These are phyloP conservation scores for Camillea tinctor DNA, from an alignment of 2,329 filamentous ascomycete genomes.

Conservation along the genomic window DNA sequence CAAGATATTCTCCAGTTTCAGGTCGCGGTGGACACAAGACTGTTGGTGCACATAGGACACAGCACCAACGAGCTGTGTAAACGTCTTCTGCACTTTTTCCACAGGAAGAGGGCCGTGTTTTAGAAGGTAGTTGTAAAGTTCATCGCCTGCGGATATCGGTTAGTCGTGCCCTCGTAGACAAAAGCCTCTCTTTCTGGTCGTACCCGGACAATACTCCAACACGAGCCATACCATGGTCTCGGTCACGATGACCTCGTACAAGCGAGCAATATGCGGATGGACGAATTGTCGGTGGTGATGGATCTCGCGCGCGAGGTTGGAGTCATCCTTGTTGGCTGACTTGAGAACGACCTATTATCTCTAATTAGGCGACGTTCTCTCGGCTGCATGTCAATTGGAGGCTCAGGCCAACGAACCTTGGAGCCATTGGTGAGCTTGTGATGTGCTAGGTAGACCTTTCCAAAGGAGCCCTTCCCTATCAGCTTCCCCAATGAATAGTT, in stretches of 20 bases:
- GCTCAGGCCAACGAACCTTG: conserved; percentile 63
- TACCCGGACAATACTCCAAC: conserved; percentile 92
- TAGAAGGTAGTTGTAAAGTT: conserved; percentile 94
- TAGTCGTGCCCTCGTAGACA: conserved; percentile 18
- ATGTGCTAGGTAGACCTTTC: conserved; percentile 92
- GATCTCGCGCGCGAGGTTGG: conserved; percentile 94
- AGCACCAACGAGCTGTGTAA: conserved; percentile 91
- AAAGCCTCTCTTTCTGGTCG: conserved; percentile 12
- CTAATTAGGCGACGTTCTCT: conserved; percentile 12
- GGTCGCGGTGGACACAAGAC: conserved; percentile 91
- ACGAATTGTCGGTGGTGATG: conserved; percentile 98
- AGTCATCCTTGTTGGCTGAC: conserved; percentile 92
- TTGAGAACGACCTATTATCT: conserved; percentile 84
- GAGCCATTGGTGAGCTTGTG: conserved; percentile 99
- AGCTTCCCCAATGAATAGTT: conserved; percentile 90
- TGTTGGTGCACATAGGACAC: conserved; percentile 94
- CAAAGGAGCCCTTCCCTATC: conserved; percentile 97
- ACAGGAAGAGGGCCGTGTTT: conserved; percentile 80
- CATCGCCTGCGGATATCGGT: conserved; percentile 65
- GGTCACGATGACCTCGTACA: conserved; percentile 98
- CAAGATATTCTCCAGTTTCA: conserved; percentile 95
- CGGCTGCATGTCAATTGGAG: conserved; percentile 1
- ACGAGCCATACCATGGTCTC: conserved; percentile 95
- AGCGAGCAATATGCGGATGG: conserved; percentile 91
- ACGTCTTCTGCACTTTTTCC: conserved; percentile 90